Evolutionary conservation across 768 basidiomycete species (phyloP).

Genomic region (Russula earlei): DNA sequence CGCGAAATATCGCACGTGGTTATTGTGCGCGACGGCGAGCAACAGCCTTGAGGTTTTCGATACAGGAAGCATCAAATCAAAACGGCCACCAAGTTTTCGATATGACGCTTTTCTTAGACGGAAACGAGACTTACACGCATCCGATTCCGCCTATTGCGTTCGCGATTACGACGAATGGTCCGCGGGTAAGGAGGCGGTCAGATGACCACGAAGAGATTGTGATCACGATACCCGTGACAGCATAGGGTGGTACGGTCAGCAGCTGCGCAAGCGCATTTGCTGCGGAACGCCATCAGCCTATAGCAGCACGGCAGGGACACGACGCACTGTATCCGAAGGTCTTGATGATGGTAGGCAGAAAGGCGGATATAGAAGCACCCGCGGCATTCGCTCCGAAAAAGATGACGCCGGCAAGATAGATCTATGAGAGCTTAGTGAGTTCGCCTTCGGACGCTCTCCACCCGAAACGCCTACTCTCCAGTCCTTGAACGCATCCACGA

Average conservation of each 20-base stretch:
- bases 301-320: background rate
- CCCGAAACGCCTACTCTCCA: slow-evolving; percentile 45
- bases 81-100: no score
- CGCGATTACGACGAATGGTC: slow-evolving; percentile 37
- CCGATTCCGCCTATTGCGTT: slow-evolving; percentile 44
- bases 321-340: slow-evolving; percentile 63
- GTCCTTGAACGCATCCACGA: slow-evolving; percentile 53
- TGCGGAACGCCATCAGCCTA: slow-evolving; percentile 23
- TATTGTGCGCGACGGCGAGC: slow-evolving; percentile 42
- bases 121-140: slow-evolving; percentile 42
- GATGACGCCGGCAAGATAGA: slow-evolving; percentile 58
- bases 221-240: slow-evolving; percentile 57
- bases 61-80: no score
- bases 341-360: slow-evolving; percentile 72
- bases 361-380: slow-evolving; percentile 71
- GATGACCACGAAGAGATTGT: slow-evolving; percentile 49
- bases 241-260: slow-evolving; percentile 76
- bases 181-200: slow-evolving; percentile 56
- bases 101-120: no score
- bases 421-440: slow-evolving; percentile 26
- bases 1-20: slow-evolving; percentile 65
- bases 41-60: slow-evolving; percentile 37
- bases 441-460: background rate
- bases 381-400: slow-evolving; percentile 74
- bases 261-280: slow-evolving; percentile 60